A percentile compares a stretch with the other conserved stretches of the same genome.
Conservation (phyloP, 306 rosid genomes). For the Cicer arietinum region DNA sequence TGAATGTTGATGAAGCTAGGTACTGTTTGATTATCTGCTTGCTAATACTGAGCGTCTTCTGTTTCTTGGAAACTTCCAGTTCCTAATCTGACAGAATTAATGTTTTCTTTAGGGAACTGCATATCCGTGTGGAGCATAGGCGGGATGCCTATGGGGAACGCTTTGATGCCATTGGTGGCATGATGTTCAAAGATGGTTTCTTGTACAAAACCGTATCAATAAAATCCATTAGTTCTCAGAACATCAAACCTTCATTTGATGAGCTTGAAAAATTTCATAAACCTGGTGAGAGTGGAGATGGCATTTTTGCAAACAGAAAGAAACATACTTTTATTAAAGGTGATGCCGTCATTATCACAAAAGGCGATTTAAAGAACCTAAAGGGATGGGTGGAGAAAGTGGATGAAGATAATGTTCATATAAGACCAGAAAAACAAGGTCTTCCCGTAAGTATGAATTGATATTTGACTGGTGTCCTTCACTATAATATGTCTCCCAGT, state of each 20-base stretch:
- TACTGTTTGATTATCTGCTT: constrained; percentile 40
- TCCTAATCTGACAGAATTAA: constrained; percentile 36
- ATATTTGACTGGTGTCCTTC: constrained; percentile 20
- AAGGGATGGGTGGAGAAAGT: constrained; percentile 99
- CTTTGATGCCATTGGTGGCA: constrained; percentile 86
- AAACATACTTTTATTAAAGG: constrained; percentile 98
- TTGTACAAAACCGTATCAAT: constrained; percentile 83
- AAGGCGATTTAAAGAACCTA: constrained; percentile 91
- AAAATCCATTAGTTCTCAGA: constrained; percentile 81
- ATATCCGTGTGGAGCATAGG: constrained; percentile 89
- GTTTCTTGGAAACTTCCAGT: constrained; percentile 37
- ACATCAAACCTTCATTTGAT: constrained; percentile 88
- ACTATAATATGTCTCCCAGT: constrained; percentile 4
- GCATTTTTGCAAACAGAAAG: constrained; percentile 87
- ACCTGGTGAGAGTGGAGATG: constrained; percentile 93
- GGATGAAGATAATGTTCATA: constrained; percentile 87
- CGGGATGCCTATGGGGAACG: constrained; percentile 91
- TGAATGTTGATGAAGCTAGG: constrained; percentile 97
- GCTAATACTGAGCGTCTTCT: constrained; percentile 17
- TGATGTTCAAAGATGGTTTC: constrained; percentile 96
- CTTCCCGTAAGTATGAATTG: constrained; percentile 73
- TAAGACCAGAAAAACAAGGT: constrained; percentile 85
- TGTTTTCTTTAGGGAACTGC: constrained; percentile 74
- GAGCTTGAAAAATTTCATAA: constrained; percentile 92
- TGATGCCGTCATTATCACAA: constrained; percentile 85